phyloP scores from a whole-genome alignment of 2,329 filamentous ascomycete genomes.

The Acrocalymma vagum region DNA sequence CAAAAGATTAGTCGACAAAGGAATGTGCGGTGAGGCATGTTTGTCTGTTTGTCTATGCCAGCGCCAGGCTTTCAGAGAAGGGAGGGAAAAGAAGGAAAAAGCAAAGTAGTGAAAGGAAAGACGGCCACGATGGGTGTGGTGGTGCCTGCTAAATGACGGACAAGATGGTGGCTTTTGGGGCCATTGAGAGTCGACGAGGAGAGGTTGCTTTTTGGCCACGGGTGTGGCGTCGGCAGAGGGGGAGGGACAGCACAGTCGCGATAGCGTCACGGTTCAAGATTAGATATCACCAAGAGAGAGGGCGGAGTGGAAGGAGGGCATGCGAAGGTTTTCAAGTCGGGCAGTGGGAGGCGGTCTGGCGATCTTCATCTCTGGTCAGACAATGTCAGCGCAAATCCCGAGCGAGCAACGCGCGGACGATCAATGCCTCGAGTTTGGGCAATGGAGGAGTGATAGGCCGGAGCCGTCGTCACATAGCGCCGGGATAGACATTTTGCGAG shows the following conservation, averaged over 20 bases:
- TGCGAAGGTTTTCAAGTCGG: constrained; percentile 7
- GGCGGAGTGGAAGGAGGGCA: constrained; percentile 8
- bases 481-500: no score
- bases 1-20: constrained; percentile 43
- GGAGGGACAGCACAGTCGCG: neutral
- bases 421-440: constrained; percentile 28
- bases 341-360: constrained; percentile 10
- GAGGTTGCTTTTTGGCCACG: no score
- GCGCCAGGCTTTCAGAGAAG: constrained; percentile 21
- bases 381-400: constrained; percentile 21
- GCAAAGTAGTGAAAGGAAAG: constrained; percentile 9
- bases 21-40: constrained; percentile 42
- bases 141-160: constrained; percentile 12
- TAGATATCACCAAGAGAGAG: neutral
- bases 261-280: neutral
- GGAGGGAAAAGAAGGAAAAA: constrained; percentile 7
- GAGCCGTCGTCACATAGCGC: no score
- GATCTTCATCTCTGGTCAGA: constrained; percentile 32
- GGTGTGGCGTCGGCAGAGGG: no score
- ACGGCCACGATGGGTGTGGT: constrained; percentile 1
- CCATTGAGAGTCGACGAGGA: no score
- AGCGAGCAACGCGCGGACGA: constrained; percentile 27
- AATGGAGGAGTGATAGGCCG: no score
- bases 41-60: constrained; percentile 9
- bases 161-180: no score